A percentile compares a stretch with the other conserved stretches of the same genome.
phyloP scores from a whole-genome alignment of 2,329 filamentous ascomycete species.

The Aspergillus vadensis region DNA sequence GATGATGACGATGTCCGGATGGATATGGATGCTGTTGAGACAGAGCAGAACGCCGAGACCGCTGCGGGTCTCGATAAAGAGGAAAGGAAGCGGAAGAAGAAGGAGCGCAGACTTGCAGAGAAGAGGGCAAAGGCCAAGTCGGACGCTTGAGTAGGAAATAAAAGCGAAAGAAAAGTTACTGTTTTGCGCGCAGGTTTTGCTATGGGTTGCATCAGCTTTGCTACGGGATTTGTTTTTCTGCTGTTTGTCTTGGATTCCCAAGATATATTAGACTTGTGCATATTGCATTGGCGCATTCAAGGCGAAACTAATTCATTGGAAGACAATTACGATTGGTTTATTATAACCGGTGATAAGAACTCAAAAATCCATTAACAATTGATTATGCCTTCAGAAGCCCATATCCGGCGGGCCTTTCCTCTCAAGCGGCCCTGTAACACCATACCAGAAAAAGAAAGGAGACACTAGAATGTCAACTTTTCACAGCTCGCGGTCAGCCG shows the following conservation, averaged over 20 bases:
- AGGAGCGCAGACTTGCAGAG: constrained; percentile 52
- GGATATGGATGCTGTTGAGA: constrained; percentile 42
- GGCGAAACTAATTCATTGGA: constrained; percentile 4
- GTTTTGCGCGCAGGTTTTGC: neutral
- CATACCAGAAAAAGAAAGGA: constrained; percentile 8
- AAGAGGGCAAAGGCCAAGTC: constrained; percentile 42
- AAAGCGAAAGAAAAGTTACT: neutral
- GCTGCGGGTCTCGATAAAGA: constrained; percentile 51
- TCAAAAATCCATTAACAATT: neutral
- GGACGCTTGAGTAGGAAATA: constrained; percentile 16
- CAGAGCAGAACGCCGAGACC: constrained; percentile 38
- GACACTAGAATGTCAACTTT: neutral
- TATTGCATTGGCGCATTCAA: constrained; percentile 15
- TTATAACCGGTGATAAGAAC: constrained; percentile 21
- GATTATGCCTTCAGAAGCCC: neutral
- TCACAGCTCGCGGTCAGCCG: constrained; percentile 75
- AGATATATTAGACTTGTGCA: constrained; percentile 12
- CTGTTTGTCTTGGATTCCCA: constrained; percentile 2
- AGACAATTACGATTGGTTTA: constrained; percentile 2
- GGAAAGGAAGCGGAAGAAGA: constrained; percentile 58
- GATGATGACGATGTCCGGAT: constrained; percentile 44
- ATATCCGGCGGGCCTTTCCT: neutral
- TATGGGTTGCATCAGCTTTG: constrained; percentile 5
- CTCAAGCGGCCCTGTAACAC: constrained; percentile 2
- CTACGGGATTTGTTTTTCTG: neutral